Percentiles rank a stretch among this genome's conserved stretches.
These are phyloP conservation scores for Heterobasidion parviporum DNA, from an alignment of 1,284 basidiomycete genomes.

Conservation along the genomic window DNA sequence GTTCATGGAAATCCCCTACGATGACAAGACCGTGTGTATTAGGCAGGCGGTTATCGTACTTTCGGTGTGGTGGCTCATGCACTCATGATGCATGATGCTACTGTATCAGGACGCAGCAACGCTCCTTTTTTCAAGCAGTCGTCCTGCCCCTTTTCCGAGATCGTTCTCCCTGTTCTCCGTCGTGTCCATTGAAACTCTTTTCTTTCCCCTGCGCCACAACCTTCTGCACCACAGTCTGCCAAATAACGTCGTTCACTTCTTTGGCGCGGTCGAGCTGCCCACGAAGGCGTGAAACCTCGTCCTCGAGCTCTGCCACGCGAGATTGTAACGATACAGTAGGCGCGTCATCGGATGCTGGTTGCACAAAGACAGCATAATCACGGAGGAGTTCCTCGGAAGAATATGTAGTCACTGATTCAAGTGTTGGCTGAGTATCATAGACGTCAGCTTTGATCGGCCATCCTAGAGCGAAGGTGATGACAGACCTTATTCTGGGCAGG, in stretches of 20 bases:
- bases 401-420: slow-evolving; percentile 24
- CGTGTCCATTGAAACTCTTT: slow-evolving; percentile 5
- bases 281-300: slow-evolving; percentile 56
- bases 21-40: too few relatives aligned
- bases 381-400: slow-evolving; percentile 43
- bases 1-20: too few relatives aligned
- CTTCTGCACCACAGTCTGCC: slow-evolving; percentile 70
- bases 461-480: slow-evolving; percentile 6
- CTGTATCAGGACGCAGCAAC: neutral
- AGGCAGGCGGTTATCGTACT: too few relatives aligned
- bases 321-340: slow-evolving; percentile 35
- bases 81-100: too few relatives aligned
- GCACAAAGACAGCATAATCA: slow-evolving; percentile 56
- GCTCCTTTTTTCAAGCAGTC: neutral
- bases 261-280: slow-evolving; percentile 74
- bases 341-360: slow-evolving; percentile 22
- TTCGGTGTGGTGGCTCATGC: too few relatives aligned
- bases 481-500: slow-evolving; percentile 35
- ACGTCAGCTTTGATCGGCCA: neutral
- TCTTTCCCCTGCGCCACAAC: slow-evolving; percentile 34
- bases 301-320: slow-evolving; percentile 62
- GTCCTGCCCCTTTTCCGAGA: slow-evolving; percentile 8
- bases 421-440: slow-evolving; percentile 3
- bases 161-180: slow-evolving; percentile 8
- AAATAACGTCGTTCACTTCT: slow-evolving; percentile 83